These are phyloP conservation scores for Pestalotiopsis sp. DNA, from an alignment of 2,329 filamentous ascomycete species.

Conservation along the genomic window DNA sequence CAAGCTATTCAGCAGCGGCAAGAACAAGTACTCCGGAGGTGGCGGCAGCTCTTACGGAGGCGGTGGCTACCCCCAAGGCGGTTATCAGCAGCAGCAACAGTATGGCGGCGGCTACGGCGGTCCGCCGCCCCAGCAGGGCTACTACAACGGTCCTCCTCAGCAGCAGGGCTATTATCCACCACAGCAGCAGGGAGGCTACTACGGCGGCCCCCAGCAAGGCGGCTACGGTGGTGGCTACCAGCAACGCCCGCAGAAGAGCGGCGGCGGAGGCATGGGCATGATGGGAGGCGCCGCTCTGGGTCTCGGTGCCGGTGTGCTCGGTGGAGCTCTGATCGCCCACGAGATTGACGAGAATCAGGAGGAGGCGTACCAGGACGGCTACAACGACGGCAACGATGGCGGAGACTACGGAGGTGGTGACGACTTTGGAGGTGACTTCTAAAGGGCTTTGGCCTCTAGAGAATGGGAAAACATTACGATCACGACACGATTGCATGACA, in stretches of 20 bases:
- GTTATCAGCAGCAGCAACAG: slow-evolving; percentile 31
- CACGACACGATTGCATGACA: slow-evolving; percentile 29
- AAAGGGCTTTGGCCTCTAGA: neutral
- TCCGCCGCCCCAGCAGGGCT: slow-evolving; percentile 15
- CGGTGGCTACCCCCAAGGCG: slow-evolving; percentile 32
- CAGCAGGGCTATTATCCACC: slow-evolving; percentile 25
- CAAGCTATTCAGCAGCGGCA: slow-evolving; percentile 32
- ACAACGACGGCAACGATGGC: slow-evolving; percentile 42
- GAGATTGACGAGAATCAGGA: slow-evolving; percentile 65
- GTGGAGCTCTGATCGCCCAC: slow-evolving; percentile 71
- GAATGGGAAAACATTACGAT: neutral
- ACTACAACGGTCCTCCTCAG: slow-evolving; percentile 22
- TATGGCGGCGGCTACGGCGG: slow-evolving; percentile 24
- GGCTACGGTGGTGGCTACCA: slow-evolving; percentile 15
- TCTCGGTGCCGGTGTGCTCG: slow-evolving; percentile 78
- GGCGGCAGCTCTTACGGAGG: slow-evolving; percentile 21
- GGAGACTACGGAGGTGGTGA: slow-evolving; percentile 36
- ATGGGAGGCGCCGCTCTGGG: slow-evolving; percentile 76
- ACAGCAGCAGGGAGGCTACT: slow-evolving; percentile 24
- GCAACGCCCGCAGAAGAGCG: slow-evolving; percentile 36
- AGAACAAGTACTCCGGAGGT: slow-evolving; percentile 29
- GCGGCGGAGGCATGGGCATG: slow-evolving; percentile 63
- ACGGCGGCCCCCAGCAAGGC: slow-evolving; percentile 30
- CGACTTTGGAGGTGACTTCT: slow-evolving; percentile 19
- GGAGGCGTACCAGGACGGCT: slow-evolving; percentile 57